Conservation (phyloP, 139 green algal genomes). For the Haematococcus sp. region DNA sequence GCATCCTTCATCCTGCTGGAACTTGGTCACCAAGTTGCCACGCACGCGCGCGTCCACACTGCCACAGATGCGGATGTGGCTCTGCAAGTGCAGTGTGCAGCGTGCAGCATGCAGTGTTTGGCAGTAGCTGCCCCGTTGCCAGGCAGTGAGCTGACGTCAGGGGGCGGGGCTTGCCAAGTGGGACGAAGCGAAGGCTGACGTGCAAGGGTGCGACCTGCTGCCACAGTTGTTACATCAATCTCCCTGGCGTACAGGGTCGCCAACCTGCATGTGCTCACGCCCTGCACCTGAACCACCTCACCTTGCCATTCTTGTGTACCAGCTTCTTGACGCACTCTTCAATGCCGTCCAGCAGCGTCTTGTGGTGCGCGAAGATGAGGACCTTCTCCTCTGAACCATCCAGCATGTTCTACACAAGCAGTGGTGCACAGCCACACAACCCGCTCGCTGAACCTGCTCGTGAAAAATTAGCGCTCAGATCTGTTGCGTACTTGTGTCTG, state of each 20-base stretch:
- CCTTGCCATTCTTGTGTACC: neutral
- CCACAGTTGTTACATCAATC: no score
- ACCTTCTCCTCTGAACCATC: constrained; percentile 75
- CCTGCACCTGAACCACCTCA: no score
- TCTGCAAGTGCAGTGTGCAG: constrained; percentile 6
- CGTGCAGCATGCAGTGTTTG: no score
- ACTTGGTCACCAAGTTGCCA: constrained; percentile 46
- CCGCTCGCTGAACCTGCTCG: constrained; percentile 58
- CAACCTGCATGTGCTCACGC: no score
- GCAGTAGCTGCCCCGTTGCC: no score
- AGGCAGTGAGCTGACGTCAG: no score
- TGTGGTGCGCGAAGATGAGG: constrained; percentile 94
- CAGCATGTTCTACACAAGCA: constrained; percentile 32
- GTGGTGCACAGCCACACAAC: constrained; percentile 48
- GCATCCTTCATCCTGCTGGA: constrained; percentile 49
- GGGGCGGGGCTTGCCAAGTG: no score
- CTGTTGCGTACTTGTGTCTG: no score
- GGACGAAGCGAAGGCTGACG: no score
- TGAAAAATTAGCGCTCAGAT: neutral
- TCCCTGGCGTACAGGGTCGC: no score
- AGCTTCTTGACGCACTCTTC: constrained; percentile 47
- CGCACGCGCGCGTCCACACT: constrained; percentile 43
- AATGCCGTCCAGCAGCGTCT: constrained; percentile 72
- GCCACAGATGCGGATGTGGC: constrained; percentile 87
- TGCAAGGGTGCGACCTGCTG: no score